A percentile compares a stretch with the other conserved stretches of the same genome.
Conservation (phyloP, 2,329 filamentous ascomycete genomes). For the Verticillium alfalfae region DNA sequence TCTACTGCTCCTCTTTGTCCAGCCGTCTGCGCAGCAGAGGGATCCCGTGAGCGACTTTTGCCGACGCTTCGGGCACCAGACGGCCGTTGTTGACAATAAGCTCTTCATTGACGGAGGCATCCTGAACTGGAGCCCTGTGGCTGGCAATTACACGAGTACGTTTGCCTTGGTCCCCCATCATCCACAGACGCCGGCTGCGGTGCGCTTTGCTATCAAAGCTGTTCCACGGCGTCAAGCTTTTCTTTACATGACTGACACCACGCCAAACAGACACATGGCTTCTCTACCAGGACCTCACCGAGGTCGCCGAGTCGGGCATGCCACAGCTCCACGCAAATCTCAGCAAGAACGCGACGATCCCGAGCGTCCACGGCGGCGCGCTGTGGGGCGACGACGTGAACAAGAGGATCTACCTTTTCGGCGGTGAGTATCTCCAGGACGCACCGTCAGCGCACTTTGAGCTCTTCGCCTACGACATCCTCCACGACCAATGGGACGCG, state of each 20-base stretch:
- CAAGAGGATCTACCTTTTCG: slow-evolving; percentile 58
- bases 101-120: slow-evolving; percentile 60
- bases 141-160: slow-evolving; percentile 52
- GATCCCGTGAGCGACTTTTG: slow-evolving; percentile 51
- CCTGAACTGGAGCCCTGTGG: slow-evolving; percentile 47
- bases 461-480: slow-evolving; percentile 53
- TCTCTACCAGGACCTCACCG: slow-evolving; percentile 51
- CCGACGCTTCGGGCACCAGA: slow-evolving; percentile 52
- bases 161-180: slow-evolving; percentile 3
- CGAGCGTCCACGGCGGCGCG: slow-evolving; percentile 34
- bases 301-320: slow-evolving; percentile 34
- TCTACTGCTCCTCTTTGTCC: slow-evolving; percentile 3
- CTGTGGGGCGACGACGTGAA: slow-evolving; percentile 59
- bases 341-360: slow-evolving; percentile 53
- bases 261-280: slow-evolving; percentile 41
- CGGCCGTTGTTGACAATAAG: slow-evolving; percentile 50
- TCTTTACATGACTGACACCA: neutral
- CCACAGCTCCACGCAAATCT: slow-evolving; percentile 52
- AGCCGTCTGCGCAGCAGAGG: slow-evolving; percentile 23
- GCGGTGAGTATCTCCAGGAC: slow-evolving; percentile 45
- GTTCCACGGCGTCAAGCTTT: no score
- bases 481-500: slow-evolving; percentile 50
- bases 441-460: slow-evolving; percentile 35
- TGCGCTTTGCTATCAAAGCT: no score
- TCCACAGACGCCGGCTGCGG: no score